Evolutionary conservation across 768 basidiomycete species (phyloP), one percentile per base, ranked within the genome.

Genomic region (Kwoniella heveanensis): DNA sequence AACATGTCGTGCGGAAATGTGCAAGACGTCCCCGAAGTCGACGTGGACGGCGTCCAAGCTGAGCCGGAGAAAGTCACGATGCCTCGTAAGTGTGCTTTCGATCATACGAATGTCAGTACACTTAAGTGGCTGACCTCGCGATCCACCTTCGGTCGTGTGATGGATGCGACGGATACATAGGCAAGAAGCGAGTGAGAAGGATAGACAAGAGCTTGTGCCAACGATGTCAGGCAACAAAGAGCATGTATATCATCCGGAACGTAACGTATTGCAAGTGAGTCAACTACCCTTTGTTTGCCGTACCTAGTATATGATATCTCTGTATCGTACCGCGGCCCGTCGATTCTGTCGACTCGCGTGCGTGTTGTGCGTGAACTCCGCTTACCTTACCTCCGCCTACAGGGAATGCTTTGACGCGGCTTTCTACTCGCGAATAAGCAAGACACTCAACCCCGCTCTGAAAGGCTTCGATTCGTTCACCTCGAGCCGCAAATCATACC

Each of bases 81-180:
- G 78, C 72, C 74, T 48, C 66, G 76, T 74, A 48, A 68, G 73
- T 71, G n/a, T n/a, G n/a, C n/a, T n/a, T n/a, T n/a, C n/a, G n/a
- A n/a, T n/a, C n/a, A n/a, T n/a, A n/a, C n/a, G n/a, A n/a, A n/a
- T n/a, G n/a, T n/a, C n/a, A n/a, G n/a, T n/a, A n/a, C n/a, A n/a
- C n/a, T n/a, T n/a, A n/a, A n/a, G n/a, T n/a, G n/a, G n/a, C n/a
- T n/a, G n/a, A n/a, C n/a, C n/a, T n/a, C n/a, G n/a, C n/a, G n/a
- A n/a, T n/a, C n/a, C n/a, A n/a, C n/a, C n/a, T n/a, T n/a, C n/a
- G n/a, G n/a, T n/a, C n/a, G n/a, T n/a, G n/a, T n/a, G n/a, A n/a
- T n/a, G n/a, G 5, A 13, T 32, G 32, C 32, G 32, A 32, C 29
- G 39, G n/a, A 1, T 36, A 10, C 15, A 17, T 25, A 74, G 70